Percentiles rank a stretch among this genome's conserved stretches.
phyloP scores from a whole-genome alignment of 2,329 filamentous ascomycete genomes.

The Neofusicoccum laricinum region DNA sequence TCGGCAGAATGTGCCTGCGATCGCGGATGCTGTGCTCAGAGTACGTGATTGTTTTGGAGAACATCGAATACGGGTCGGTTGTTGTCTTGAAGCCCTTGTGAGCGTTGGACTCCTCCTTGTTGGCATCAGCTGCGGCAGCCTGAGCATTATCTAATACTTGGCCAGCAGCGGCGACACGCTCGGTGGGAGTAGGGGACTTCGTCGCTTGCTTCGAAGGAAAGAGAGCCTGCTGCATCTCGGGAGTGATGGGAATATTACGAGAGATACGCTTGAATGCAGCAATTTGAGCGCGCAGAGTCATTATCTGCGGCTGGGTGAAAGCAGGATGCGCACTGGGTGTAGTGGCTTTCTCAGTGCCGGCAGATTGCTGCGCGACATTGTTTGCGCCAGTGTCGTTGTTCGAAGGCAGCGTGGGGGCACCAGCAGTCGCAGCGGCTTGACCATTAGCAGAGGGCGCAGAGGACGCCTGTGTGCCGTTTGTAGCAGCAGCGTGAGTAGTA shows the following conservation, averaged over 20 bases:
- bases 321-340: slow-evolving; percentile 22
- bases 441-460: slow-evolving; percentile 25
- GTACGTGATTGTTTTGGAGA: slow-evolving; percentile 67
- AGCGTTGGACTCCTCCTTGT: slow-evolving; percentile 27
- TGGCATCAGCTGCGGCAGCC: slow-evolving; percentile 38
- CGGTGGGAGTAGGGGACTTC: slow-evolving; percentile 39
- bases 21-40: slow-evolving; percentile 72
- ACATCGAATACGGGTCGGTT: slow-evolving; percentile 36
- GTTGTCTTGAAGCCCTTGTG: slow-evolving; percentile 64
- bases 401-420: slow-evolving; percentile 21
- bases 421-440: slow-evolving; percentile 24
- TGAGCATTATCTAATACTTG: slow-evolving; percentile 53
- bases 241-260: slow-evolving; percentile 80
- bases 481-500: slow-evolving; percentile 23
- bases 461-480: slow-evolving; percentile 48
- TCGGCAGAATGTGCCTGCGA: slow-evolving; percentile 77
- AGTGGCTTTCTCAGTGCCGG: slow-evolving; percentile 38
- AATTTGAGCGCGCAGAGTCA: slow-evolving; percentile 79
- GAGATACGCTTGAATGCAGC: slow-evolving; percentile 85
- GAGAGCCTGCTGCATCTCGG: slow-evolving; percentile 75
- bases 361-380: slow-evolving; percentile 27
- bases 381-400: slow-evolving; percentile 26
- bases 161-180: slow-evolving; percentile 41
- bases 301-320: slow-evolving; percentile 76
- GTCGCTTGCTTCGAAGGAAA: slow-evolving; percentile 68